These are phyloP conservation scores for Salisapilia sapeloensis DNA, from an alignment of 352 stramenopile species.

Conservation along the genomic window DNA sequence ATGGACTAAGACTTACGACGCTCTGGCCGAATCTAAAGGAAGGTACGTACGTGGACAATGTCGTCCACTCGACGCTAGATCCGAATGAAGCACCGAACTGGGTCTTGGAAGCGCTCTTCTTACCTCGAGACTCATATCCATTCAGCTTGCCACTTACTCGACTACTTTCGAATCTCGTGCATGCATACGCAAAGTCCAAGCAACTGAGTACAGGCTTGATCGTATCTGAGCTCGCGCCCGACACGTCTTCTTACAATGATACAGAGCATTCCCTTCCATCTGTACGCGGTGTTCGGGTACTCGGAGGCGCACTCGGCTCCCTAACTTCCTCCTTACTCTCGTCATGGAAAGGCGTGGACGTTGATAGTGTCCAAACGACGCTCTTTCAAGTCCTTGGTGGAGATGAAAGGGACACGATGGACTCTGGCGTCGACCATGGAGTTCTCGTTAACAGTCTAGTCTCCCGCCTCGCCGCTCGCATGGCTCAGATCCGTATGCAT, in stretches of 20 bases:
- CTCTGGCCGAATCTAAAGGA: slow-evolving; percentile 58
- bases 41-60: slow-evolving; percentile 73
- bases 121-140: slow-evolving; percentile 18
- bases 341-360: slow-evolving; percentile 52
- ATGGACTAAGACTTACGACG: slow-evolving; percentile 32
- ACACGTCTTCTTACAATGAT: slow-evolving; percentile 7
- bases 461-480: slow-evolving; percentile 42
- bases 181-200: slow-evolving; percentile 56
- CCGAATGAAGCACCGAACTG: slow-evolving; percentile 41
- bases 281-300: slow-evolving; percentile 46
- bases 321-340: slow-evolving; percentile 43
- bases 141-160: slow-evolving; percentile 32
- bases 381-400: slow-evolving; percentile 1
- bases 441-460: slow-evolving; percentile 48
- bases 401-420: slow-evolving; percentile 4
- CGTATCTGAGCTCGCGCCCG: slow-evolving; percentile 50
- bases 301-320: slow-evolving; percentile 50
- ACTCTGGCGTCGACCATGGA: slow-evolving; percentile 11
- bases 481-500: slow-evolving; percentile 46
- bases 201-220: slow-evolving; percentile 51
- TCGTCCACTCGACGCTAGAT: slow-evolving; percentile 64
- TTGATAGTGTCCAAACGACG: slow-evolving; percentile 5
- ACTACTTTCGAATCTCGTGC: slow-evolving; percentile 43
- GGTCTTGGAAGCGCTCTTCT: slow-evolving; percentile 32
- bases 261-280: slow-evolving; percentile 29